Base-by-base conservation (phyloP, 768 basidiomycete species). In the Pleurotus eryngii region DNA sequence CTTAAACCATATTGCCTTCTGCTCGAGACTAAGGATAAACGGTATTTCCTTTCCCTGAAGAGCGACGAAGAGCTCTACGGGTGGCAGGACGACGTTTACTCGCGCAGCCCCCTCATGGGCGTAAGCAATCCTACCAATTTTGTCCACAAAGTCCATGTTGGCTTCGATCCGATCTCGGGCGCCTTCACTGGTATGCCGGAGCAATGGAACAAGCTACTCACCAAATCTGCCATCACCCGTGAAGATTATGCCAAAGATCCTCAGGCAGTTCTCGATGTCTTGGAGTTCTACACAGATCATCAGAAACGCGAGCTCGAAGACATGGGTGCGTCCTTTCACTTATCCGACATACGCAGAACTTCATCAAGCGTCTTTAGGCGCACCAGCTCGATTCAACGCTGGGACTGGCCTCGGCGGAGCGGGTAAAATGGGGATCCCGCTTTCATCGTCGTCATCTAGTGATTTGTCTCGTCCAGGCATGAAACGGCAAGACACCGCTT, bases 241-340 rank as follows among this genome's bases (percentile, higher is more conserved):
- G 96, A 99, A 73, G 96, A 99, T 71, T 97, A 98, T 57, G 94
- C 92, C 4, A 91, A 90, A 68, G 90, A 99, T 67, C 96, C 96
- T 0, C 96, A 98, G 66, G 96, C 96, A 1, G 96, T 99, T 12
- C 81, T 98, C 15, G 96, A 98, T 60, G 96, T 97, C 1, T 86
- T 99, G 60, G 95, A 98, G 68, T 99, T 98, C 75, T 99, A 98
- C 72, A 98, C 95, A 11, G 94, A 96, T 70, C 92, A 93, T 64
- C 93, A 96, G 76, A 96, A 95, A 69, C 90, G 93, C n/a, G 93
- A 96, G 69, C 72, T 87, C 65, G 92, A 95, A 65, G 79, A 81
- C 53, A 62, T 76, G 49, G 72, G 76, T 70, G 57, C 59, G 64
- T 65, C 60, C 35, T 69, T 64, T 12, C 0, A 59, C 65, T 4